Conservation (phyloP, 1,139 yeast genomes). For the Geotrichum restrictum region DNA sequence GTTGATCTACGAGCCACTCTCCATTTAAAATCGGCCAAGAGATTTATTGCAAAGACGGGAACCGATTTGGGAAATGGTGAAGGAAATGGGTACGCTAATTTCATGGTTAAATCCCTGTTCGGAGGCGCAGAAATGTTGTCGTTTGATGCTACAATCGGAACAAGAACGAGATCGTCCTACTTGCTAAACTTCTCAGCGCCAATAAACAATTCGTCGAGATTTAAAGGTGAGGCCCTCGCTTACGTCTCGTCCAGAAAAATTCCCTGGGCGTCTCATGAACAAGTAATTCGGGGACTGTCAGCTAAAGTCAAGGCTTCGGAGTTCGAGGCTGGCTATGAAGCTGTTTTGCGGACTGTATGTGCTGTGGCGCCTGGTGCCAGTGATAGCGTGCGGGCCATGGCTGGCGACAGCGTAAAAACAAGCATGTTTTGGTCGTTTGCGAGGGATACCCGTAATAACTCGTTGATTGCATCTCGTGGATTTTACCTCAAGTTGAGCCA, state of each 20-base stretch:
- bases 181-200: slow-evolving; percentile 64
- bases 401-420: slow-evolving; percentile 41
- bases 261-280: slow-evolving; percentile 68
- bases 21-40: slow-evolving; percentile 33
- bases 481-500: slow-evolving; percentile 48
- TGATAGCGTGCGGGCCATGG: slow-evolving; percentile 35
- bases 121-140: slow-evolving; percentile 84
- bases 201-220: slow-evolving; percentile 47
- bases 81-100: slow-evolving; percentile 82
- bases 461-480: slow-evolving; percentile 48
- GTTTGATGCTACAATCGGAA: slow-evolving; percentile 76
- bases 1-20: slow-evolving; percentile 28
- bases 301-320: slow-evolving; percentile 44
- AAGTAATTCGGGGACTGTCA: slow-evolving; percentile 55
- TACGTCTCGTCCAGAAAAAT: slow-evolving; percentile 58
- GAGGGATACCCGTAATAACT: slow-evolving; percentile 36
- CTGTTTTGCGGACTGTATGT: slow-evolving; percentile 57
- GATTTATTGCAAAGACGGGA: slow-evolving; percentile 77
- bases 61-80: slow-evolving; percentile 93
- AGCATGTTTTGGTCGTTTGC: slow-evolving; percentile 35
- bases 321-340: slow-evolving; percentile 59
- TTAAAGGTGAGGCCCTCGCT: slow-evolving; percentile 52
- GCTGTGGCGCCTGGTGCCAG: slow-evolving; percentile 39
- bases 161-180: slow-evolving; percentile 67
- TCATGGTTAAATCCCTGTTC: slow-evolving; percentile 66